Base-by-base conservation (phyloP, 2,329 filamentous ascomycete species). In the Mycosphaerella arachidis region DNA sequence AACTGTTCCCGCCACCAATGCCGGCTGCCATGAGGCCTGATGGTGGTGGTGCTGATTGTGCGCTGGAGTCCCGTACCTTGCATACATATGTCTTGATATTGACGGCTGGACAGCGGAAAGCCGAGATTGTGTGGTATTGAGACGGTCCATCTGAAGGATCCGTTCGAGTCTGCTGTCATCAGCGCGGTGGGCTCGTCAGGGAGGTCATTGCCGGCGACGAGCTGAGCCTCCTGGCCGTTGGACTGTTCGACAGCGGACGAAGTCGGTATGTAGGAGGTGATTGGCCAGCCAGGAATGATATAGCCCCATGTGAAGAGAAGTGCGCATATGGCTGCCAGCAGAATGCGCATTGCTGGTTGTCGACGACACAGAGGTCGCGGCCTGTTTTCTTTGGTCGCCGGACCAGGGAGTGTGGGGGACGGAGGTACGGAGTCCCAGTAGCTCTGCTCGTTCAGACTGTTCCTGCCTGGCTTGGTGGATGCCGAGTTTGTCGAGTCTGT, bases 61-160 rank as follows among this genome's bases (percentile, higher is more conserved):
- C 72, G 66, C 24, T 70, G 73, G 75, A 79, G 57, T 71, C 78
- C 69, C 75, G 82, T 61, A 82, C 63, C 73, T 48, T 83, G 78
- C 37, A 79, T 77, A 70, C 87, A 90, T 60, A 95, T 87, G 46
- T 87, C 83, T 13, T 80, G 75, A 70, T 94, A 94, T 63, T 91
- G 83, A 9, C 81, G 74, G 20, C 84, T 81, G 0, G 80, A 74
- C 2, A 94, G 74, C 1, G 91, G 91, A 61, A 93, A 93, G 3
- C 80, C 77, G 50, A 81, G 78, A 59, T 81, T 81, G 6, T 81
- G 78, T 0, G 91, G 91, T 40, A 96, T 92, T 1, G 85, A 91
- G 10, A 95, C 83, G 0, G 91, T 94, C 91, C 91, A 95, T 71
- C 84, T 87, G 10, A 85, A 79, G 55, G 81, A 82, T 3, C 88